These are phyloP conservation scores for Trametes coccinea DNA, from an alignment of 768 basidiomycete genomes.

Conservation along the genomic window DNA sequence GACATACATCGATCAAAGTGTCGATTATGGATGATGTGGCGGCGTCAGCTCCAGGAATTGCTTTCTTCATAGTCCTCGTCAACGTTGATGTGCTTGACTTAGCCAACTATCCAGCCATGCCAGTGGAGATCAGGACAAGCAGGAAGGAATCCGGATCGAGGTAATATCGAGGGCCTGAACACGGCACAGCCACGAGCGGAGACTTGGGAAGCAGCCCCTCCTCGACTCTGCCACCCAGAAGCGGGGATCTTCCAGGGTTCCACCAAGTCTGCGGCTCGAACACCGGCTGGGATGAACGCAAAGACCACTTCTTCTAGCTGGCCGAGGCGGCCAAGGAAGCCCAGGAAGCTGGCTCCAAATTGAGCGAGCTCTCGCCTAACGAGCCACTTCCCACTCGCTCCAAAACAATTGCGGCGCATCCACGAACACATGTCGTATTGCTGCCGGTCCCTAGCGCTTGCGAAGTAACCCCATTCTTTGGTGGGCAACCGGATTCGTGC, in stretches of 20 bases:
- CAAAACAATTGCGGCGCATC: conserved; percentile 11
- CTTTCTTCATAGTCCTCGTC: no score
- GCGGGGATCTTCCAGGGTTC: background rate
- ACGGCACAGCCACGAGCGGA: background rate
- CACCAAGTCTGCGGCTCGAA: background rate
- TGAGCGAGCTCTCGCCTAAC: conserved; percentile 11
- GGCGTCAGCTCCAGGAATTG: no score
- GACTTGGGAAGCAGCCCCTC: background rate
- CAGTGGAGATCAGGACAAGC: no score
- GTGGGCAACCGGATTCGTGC: background rate
- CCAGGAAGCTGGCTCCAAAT: conserved; percentile 6
- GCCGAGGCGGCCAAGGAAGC: background rate
- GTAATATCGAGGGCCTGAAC: background rate
- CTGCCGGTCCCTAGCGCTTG: conserved; percentile 5
- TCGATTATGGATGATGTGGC: no score
- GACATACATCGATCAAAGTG: background rate
- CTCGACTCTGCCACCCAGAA: background rate
- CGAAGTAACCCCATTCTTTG: conserved; percentile 18
- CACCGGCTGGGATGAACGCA: background rate
- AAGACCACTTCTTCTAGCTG: background rate
- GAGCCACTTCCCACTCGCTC: conserved; percentile 1
- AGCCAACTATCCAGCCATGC: no score
- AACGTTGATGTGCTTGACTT: no score
- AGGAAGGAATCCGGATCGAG: background rate
- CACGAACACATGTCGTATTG: conserved; percentile 3